Evolutionary conservation across 2,329 filamentous ascomycete species (phyloP), one percentile per base, ranked within the genome.

Genomic region (Fusarium musae): DNA sequence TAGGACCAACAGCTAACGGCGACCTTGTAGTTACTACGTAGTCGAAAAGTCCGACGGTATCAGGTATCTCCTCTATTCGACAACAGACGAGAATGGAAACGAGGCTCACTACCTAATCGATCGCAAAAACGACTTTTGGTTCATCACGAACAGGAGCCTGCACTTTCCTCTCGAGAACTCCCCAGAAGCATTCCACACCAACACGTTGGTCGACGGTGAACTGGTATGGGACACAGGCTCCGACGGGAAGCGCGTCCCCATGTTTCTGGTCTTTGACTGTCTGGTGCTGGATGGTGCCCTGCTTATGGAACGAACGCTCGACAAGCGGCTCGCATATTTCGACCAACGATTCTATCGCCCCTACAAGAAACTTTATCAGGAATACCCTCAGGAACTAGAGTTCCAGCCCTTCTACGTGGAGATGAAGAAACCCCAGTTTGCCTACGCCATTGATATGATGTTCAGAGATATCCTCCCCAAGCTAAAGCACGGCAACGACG

Each of bases 21-120:
- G 26, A 19, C 21, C 28, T 46, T 46, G 58, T 70, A 93, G 91
- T 83, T 99, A 98, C 85, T 99, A 95, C 81, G 93, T 99, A 73
- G 98, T 96, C 86, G 96, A 99, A 84, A 99, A 99, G 85, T 97
- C 96, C 2, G 96, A 99, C 80, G 96, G 96, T 61, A 94, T 98
- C 72, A 91, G 96, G 72, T 98, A 97, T 82, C 89, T 99, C n/a
- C 89, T 99, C 73, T 98, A 97, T 85, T 91, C 96, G 74, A 94
- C 93, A 57, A 82, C 85, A 12, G 92, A 92, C 79, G 87, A 91
- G 46, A 80, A 85, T 10, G 85, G 85, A 60, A 75, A 80, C 54
- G 94, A 97, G 80, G 88, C 92, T 30, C 93, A 96, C 79, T 98
- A 97, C 84, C 88, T 99, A 63, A 97, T 99, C 83, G 96, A 99